Base-by-base conservation (phyloP, 805 yeast genomes). In the Candida broadrunensis region DNA sequence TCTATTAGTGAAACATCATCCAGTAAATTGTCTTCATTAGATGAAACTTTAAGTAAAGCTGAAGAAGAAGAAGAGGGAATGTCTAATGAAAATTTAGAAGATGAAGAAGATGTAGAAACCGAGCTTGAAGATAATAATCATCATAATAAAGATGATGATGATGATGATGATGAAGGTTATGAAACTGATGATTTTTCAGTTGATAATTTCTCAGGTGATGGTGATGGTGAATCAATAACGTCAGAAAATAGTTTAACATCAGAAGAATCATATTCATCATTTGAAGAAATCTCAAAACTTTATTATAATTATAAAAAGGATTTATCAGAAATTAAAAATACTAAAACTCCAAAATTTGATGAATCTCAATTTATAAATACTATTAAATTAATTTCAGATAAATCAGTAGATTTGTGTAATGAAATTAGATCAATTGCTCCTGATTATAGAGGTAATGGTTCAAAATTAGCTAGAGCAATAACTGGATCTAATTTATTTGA, bases 401-500 rank as follows among this genome's bases (percentile, higher is more conserved):
- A 49, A 35, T 65, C 72, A 11, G 46, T 53, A 5, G 47, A 39
- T 23, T 60, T 70, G 25, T 70, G 75, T 46, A 52, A 53, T 23
- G 70, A 69, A 14, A 44, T 70, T 11, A 51, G 61, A 12, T 54
- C 48, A 5, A 57, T 70, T 5, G 60, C 65, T 44, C 74, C 75
- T 2, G 68, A 63, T 45, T 64, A 63, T 46, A 50, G 52, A 21
- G 72, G 74, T 3, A 51, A 61, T 36, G 74, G 75, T 4, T 70
- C 75, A 14, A 60, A 62, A 44, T 53, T 70, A 42, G 75, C 75
- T 0, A 48, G 68, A 11, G 63, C 57, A 11, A 64, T 70, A 24
- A 70, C 75, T 1, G 75, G 75, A 3, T 66, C 73, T 2, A 67
- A 56, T 36, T 49, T 56, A 4, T 68, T 68, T 48, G 75, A 73